Evolutionary conservation across 2,329 filamentous ascomycete genomes (phyloP), one percentile per base, ranked within the genome.

Genomic region (Alternaria tenuissima): DNA sequence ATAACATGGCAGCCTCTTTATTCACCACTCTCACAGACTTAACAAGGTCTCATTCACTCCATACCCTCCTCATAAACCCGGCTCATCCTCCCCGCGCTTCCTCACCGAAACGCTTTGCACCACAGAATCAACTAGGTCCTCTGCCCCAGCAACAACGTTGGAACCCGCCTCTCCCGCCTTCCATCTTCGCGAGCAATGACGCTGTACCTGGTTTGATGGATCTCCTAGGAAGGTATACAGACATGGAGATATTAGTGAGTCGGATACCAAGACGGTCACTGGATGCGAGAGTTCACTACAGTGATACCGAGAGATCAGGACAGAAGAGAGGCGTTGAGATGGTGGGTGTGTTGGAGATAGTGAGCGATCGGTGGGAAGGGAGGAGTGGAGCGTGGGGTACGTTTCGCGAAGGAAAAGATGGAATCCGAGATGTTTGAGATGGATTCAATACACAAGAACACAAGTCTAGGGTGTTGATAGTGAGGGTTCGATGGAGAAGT

Each of bases 281-380:
- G 16, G 80, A 82, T 68, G 79, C 79, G 0, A 70, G 61, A 39
- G 64, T 66, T 7, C 63, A 73, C 18, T 79, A 78, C 61, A 64
- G 62, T 4, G 65, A 65, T 34, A 57, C 26, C 16, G 39, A 41
- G 26, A 48, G 47, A 22, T 34, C 56, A 58, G 22, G 61, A 56
- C 57, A 60, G 26, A 63, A 61, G 42, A 59, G 51, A 58, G 62
- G 65, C 24, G 64, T 67, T 6, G 64, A 76, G 53, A 69, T 73
- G 64, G 76, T 76, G 34, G 69, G 69, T 49, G 79, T 83, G 24
- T 32, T 83, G 3, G 82, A 84, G 66, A 73, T 84, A 12, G n/a
- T 84, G 58, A 67, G 69, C 34, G 82, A 84, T 73, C 66, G 80
- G 52, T 73, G 67, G 57, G 77, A 67, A 14, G 70, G 67, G 8